Conservation (phyloP, 2,329 filamentous ascomycete species). For the Pyrenophora tritici-repentis region DNA sequence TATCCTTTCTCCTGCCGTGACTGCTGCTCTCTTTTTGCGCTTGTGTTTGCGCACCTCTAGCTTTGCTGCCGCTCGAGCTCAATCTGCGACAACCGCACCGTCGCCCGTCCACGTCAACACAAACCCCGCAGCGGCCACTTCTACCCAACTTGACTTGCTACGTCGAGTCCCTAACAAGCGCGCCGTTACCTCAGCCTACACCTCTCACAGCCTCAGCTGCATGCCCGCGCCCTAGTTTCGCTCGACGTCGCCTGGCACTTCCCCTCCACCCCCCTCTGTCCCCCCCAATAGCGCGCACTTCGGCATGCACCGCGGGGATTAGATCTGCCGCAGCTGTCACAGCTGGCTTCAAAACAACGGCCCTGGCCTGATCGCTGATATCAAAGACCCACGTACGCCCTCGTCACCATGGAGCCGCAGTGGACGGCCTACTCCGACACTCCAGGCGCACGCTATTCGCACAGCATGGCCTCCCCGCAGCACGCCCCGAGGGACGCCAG, state of each 20-base stretch:
- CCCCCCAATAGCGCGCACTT: conserved; percentile 25
- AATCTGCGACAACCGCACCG: conserved; percentile 3
- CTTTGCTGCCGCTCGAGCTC: not conserved
- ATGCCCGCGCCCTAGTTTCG: conserved; percentile 3
- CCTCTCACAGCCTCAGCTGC: not conserved
- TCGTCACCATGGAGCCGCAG: conserved; percentile 45
- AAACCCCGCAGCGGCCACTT: conserved; percentile 18
- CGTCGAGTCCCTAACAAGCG: conserved; percentile 6
- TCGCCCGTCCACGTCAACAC: conserved; percentile 13
- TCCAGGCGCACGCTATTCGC: conserved; percentile 44
- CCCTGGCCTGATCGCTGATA: not conserved
- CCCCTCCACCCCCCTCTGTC: not conserved
- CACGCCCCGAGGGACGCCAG: conserved; percentile 39
- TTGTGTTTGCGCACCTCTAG: not conserved
- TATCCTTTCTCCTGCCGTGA: conserved; percentile 9
- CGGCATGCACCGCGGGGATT: conserved; percentile 44
- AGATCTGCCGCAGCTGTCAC: too few relatives aligned
- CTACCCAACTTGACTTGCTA: conserved; percentile 10
- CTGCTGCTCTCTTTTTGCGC: conserved; percentile 1
- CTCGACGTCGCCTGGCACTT: not conserved
- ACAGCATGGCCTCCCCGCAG: conserved; percentile 43
- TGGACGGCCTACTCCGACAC: conserved; percentile 46
- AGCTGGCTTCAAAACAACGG: too few relatives aligned
- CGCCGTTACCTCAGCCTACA: not conserved
- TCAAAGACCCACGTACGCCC: conserved; percentile 10